Evolutionary conservation across 2,329 filamentous ascomycete genomes (phyloP).

Genomic region (Aphanoascus verrucosus): DNA sequence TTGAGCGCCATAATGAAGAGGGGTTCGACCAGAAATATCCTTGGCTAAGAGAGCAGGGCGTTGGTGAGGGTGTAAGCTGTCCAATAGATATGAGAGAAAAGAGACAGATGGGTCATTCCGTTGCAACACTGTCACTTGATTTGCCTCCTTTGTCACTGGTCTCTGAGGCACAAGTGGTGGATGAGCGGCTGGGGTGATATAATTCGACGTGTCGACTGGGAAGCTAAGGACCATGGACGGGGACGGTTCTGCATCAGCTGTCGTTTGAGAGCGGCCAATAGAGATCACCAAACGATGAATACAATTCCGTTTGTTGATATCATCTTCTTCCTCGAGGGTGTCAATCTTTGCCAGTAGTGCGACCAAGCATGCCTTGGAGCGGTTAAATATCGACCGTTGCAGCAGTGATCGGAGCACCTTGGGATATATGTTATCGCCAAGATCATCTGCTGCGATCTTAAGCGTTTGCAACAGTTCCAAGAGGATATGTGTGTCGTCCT

Average conservation of each 20-base stretch:
- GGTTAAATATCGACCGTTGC: conserved; percentile 55
- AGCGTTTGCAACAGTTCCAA: conserved; percentile 47
- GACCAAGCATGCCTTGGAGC: conserved; percentile 58
- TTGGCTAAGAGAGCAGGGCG: conserved; percentile 47
- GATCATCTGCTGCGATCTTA: conserved; percentile 44
- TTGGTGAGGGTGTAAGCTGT: conserved; percentile 58
- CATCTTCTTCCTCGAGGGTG: conserved; percentile 71
- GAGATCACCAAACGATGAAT: conserved; percentile 87
- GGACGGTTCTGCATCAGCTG: conserved; percentile 43
- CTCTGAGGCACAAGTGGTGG: conserved; percentile 52
- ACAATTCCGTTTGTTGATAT: conserved; percentile 89
- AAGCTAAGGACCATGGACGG: conserved; percentile 42
- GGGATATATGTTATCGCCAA: conserved; percentile 57
- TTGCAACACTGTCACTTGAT: conserved; percentile 48
- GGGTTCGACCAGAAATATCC: conserved; percentile 17
- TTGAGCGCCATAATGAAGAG: conserved; percentile 51
- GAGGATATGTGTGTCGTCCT: conserved; percentile 33
- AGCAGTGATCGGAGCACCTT: conserved; percentile 40
- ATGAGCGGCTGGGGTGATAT: conserved; percentile 67
- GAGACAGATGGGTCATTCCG: conserved; percentile 67
- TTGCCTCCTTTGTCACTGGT: conserved; percentile 56
- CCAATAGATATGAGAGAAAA: conserved; percentile 53
- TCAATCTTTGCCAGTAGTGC: conserved; percentile 58
- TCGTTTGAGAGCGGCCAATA: conserved; percentile 64
- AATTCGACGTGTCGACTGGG: conserved; percentile 52